Evolutionary conservation across 768 basidiomycete species (phyloP).

Genomic region (Hericium rajendrae): DNA sequence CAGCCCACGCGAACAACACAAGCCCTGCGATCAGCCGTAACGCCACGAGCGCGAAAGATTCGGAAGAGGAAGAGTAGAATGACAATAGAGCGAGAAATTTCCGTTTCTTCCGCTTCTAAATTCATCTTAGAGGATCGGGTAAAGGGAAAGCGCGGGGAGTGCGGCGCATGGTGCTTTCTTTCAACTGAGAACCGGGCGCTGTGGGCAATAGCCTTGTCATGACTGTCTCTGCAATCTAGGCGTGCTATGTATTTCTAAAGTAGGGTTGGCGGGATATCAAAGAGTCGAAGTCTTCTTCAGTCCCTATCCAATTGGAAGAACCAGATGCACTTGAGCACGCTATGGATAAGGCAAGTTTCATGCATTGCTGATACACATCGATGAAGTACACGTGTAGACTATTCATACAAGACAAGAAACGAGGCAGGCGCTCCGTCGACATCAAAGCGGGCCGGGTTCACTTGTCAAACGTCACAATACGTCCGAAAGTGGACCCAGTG

Average conservation of each 20-base stretch:
- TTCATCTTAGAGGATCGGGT: not conserved
- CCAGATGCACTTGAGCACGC: no score
- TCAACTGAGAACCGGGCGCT: no score
- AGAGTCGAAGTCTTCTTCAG: not conserved
- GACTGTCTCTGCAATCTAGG: no score
- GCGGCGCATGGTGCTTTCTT: not conserved
- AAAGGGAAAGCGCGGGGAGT: not conserved
- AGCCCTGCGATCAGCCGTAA: not conserved
- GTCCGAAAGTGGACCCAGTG: conserved; percentile 33
- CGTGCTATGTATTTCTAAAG: not conserved
- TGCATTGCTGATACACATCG: not conserved
- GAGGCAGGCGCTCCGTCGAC: not conserved
- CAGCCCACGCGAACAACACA: not conserved
- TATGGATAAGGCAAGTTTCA: not conserved
- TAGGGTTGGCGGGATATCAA: not conserved
- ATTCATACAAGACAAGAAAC: not conserved
- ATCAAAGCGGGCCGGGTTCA: not conserved
- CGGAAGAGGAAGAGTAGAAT: not conserved
- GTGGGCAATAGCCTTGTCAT: no score
- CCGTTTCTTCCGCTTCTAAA: conserved; percentile 18
- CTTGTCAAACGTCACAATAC: conserved; percentile 30
- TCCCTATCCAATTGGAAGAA: not conserved
- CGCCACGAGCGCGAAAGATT: not conserved
- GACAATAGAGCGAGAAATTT: conserved; percentile 4
- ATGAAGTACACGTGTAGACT: not conserved